Conservation (phyloP, 768 basidiomycete genomes). For the Lentinula guzmanii region DNA sequence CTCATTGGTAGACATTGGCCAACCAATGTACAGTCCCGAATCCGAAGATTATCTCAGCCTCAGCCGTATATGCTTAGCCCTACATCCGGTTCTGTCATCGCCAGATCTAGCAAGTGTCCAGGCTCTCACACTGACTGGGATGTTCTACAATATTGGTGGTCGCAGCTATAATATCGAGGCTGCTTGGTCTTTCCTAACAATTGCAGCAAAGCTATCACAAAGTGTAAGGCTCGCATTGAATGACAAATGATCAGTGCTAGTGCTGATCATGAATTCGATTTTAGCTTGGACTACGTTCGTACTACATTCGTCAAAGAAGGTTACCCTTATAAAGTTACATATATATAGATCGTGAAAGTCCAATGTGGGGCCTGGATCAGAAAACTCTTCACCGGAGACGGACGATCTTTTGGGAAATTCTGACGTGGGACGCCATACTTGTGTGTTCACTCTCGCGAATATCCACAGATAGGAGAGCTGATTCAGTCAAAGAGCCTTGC, state of each 20-base stretch:
- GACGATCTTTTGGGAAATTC: conserved; percentile 41
- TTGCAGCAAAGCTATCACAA: conserved; percentile 27
- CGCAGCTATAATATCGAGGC: conserved; percentile 20
- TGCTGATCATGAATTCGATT: neutral
- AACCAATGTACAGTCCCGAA: conserved; percentile 21
- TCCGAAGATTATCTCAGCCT: conserved; percentile 14
- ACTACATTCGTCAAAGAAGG: too few relatives aligned
- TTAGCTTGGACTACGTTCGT: conserved; percentile 1
- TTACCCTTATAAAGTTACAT: too few relatives aligned
- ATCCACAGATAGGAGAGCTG: neutral
- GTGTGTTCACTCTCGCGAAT: conserved; percentile 16
- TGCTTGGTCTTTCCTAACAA: conserved; percentile 24
- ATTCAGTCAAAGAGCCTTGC: conserved; percentile 20
- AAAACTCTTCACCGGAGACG: conserved; percentile 35
- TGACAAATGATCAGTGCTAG: neutral
- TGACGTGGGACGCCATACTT: conserved; percentile 31
- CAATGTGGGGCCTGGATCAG: conserved; percentile 32
- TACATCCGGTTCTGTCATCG: conserved; percentile 7
- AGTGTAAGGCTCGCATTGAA: conserved; percentile 15
- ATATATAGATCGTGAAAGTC: conserved; percentile 37
- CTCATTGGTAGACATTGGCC: conserved; percentile 27
- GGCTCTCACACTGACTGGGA: conserved; percentile 11
- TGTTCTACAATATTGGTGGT: conserved; percentile 10
- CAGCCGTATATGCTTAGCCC: conserved; percentile 9
- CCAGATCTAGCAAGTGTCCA: conserved; percentile 12